Conservation (phyloP, 2,329 filamentous ascomycete species). For the Coniochaeta sp. region DNA sequence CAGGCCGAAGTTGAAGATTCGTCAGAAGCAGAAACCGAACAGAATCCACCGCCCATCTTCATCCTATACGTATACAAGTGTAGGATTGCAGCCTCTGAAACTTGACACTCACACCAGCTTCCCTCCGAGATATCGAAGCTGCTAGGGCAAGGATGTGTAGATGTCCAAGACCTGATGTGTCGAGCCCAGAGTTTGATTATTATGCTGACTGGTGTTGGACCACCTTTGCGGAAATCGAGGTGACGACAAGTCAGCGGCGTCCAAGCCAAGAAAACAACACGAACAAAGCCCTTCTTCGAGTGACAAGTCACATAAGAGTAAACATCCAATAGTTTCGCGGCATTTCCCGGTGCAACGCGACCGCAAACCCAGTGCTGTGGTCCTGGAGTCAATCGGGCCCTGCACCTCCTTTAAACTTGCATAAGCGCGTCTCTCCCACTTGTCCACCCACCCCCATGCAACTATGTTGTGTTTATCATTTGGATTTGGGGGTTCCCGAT, state of each 20-base stretch:
- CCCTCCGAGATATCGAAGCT: too few species aligned
- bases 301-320: neutral
- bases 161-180: too few species aligned
- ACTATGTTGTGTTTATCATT: neutral
- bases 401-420: constrained; percentile 14
- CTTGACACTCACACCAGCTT: too few species aligned
- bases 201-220: too few species aligned
- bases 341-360: neutral
- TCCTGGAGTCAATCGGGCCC: constrained; percentile 8
- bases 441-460: neutral
- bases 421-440: constrained; percentile 11
- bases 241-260: neutral
- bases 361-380: constrained; percentile 9
- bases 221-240: too few species aligned
- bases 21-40: too few species aligned
- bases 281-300: neutral
- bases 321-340: neutral
- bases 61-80: too few species aligned
- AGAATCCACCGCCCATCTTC: too few species aligned
- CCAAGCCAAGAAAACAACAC: neutral
- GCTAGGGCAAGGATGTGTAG: too few species aligned
- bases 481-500: neutral
- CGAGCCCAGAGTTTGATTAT: too few species aligned
- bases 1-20: too few species aligned
- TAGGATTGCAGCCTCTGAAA: too few species aligned